These are phyloP conservation scores for Neurospora sp. DNA, from an alignment of 495 filamentous ascomycete genomes.

Conservation along the genomic window DNA sequence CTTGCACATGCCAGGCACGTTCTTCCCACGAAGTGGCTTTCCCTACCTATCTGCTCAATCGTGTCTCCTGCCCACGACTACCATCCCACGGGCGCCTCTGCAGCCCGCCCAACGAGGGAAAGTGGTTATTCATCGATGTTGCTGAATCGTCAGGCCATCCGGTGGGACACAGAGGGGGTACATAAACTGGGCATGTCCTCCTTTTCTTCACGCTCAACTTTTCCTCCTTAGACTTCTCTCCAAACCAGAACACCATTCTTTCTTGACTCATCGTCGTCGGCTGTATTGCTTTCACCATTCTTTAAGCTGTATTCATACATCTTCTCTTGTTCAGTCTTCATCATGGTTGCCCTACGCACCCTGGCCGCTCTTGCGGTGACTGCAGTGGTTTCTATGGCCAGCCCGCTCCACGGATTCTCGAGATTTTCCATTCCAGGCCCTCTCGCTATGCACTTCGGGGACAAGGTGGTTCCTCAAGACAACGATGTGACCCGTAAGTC, in stretches of 20 bases:
- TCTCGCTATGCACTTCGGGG: not conserved
- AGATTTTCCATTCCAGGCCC: not conserved
- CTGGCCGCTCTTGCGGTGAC: slow-evolving; percentile 20
- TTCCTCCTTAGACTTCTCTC: not conserved
- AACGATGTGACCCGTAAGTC: not conserved
- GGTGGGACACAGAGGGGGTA: not conserved
- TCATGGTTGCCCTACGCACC: slow-evolving; percentile 24
- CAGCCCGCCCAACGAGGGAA: not conserved
- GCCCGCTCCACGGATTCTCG: slow-evolving; percentile 27
- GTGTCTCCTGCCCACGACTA: not conserved
- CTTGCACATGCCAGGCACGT: not conserved
- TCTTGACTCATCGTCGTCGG: not conserved
- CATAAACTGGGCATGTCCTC: not conserved
- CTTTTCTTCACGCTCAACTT: not conserved
- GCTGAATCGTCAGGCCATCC: not conserved
- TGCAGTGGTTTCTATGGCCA: slow-evolving; percentile 20
- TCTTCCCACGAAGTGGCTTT: not conserved
- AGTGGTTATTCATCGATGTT: not conserved
- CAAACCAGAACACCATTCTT: not conserved
- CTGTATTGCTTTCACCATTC: not conserved
- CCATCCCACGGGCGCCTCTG: not conserved
- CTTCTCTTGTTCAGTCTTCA: slow-evolving; percentile 1
- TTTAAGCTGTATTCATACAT: not conserved
- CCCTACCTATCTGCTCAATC: not conserved
- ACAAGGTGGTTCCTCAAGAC: not conserved